Evolutionary conservation across 1,284 basidiomycete genomes (phyloP).

Genomic region (Neonothopanus nambi): DNA sequence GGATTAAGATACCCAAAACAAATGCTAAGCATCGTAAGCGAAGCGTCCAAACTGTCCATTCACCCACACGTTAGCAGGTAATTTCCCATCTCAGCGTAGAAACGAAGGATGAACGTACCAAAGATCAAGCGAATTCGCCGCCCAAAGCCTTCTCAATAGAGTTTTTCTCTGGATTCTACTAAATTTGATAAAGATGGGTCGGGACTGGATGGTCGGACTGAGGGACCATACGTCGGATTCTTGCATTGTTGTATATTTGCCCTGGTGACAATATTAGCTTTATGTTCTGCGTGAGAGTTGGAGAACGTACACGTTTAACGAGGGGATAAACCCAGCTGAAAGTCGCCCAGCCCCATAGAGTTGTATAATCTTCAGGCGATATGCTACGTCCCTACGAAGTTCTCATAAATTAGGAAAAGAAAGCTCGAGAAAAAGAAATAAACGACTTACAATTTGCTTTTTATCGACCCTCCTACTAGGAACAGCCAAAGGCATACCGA

Average conservation of each 20-base stretch:
- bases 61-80: not conserved
- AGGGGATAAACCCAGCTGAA: slow-evolving; percentile 79
- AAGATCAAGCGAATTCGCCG: slow-evolving; percentile 74
- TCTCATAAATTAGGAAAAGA: not conserved
- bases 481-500: slow-evolving; percentile 57
- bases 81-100: slow-evolving; percentile 69
- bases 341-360: slow-evolving; percentile 74
- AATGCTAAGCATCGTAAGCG: slow-evolving; percentile 42
- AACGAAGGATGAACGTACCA: slow-evolving; percentile 5
- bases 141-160: too few relatives aligned
- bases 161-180: slow-evolving; percentile 28
- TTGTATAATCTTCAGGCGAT: slow-evolving; percentile 75
- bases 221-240: slow-evolving; percentile 73
- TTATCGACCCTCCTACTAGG: slow-evolving; percentile 49
- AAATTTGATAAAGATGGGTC: slow-evolving; percentile 66
- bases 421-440: not conserved
- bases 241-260: slow-evolving; percentile 60
- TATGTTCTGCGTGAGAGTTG: not conserved
- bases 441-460: slow-evolving; percentile 49
- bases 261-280: slow-evolving; percentile 32
- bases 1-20: slow-evolving; percentile 69
- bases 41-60: too few relatives aligned
- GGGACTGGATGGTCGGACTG: slow-evolving; percentile 67
- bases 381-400: slow-evolving; percentile 46
- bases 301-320: slow-evolving; percentile 43